Evolutionary conservation across 2,329 filamentous ascomycete species (phyloP).

Genomic region (Neonectria faginata): DNA sequence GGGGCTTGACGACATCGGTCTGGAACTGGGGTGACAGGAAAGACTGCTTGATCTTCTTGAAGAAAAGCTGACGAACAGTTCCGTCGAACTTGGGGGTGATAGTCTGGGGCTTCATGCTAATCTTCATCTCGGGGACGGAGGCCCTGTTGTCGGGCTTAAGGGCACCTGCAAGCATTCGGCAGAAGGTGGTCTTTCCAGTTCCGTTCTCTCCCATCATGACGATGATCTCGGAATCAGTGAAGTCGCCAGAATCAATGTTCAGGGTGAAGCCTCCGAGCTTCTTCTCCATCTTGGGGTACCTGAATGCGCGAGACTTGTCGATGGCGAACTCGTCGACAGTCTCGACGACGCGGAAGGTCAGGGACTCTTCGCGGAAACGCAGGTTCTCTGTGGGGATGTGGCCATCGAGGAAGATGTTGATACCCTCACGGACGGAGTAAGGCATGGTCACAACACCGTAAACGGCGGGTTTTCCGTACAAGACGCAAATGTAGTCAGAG

Average conservation of each 20-base stretch:
- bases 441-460: conserved; percentile 98
- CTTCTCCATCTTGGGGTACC: conserved; percentile 92
- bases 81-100: conserved; percentile 98
- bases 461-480: conserved; percentile 94
- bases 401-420: conserved; percentile 99
- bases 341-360: conserved; percentile 95
- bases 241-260: conserved; percentile 82
- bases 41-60: conserved; percentile 98
- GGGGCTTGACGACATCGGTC: conserved; percentile 99
- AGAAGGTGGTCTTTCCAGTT: conserved; percentile 99
- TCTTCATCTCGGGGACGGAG: conserved; percentile 91
- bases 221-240: conserved; percentile 98
- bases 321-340: conserved; percentile 87
- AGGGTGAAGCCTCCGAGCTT: conserved; percentile 90
- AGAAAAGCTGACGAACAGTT: conserved; percentile 96
- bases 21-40: conserved; percentile 99
- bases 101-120: conserved; percentile 99
- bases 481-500: conserved; percentile 96
- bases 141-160: conserved; percentile 87
- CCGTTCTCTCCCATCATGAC: conserved; percentile 99
- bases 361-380: conserved; percentile 95
- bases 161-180: conserved; percentile 92
- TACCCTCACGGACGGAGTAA: conserved; percentile 95
- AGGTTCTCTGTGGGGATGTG: conserved; percentile 98
- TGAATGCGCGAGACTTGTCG: conserved; percentile 87